A percentile compares a stretch with the other conserved stretches of the same genome.
These are phyloP conservation scores for Hypoxylon fragiforme DNA, from an alignment of 495 filamentous ascomycete genomes.

Conservation along the genomic window DNA sequence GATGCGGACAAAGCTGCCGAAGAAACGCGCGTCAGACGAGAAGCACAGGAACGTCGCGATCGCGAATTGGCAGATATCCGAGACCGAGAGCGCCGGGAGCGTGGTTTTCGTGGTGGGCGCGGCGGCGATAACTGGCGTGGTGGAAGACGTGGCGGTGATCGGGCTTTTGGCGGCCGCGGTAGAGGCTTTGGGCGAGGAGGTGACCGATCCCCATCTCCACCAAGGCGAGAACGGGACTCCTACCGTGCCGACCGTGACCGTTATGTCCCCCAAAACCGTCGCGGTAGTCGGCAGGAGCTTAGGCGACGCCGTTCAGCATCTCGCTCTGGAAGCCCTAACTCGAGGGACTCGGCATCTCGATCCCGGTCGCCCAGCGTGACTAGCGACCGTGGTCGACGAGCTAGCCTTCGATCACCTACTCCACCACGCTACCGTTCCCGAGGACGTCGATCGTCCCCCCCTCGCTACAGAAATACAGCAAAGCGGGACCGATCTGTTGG, in stretches of 20 bases:
- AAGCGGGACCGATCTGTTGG: conserved; percentile 51
- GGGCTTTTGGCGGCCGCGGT: conserved; percentile 49
- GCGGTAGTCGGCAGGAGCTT: conserved; percentile 39
- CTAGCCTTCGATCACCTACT: conserved; percentile 41
- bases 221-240: conserved; percentile 49
- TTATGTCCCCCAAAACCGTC: conserved; percentile 52
- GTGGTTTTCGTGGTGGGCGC: conserved; percentile 63
- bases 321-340: conserved; percentile 30
- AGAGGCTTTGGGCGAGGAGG: conserved; percentile 49
- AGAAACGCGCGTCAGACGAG: conserved; percentile 64
- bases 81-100: conserved; percentile 73
- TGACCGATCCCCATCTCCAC: conserved; percentile 65
- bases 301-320: conserved; percentile 39
- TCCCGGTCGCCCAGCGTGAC: conserved; percentile 41
- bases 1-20: conserved; percentile 83
- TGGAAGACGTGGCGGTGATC: conserved; percentile 51
- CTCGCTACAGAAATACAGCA: conserved; percentile 37
- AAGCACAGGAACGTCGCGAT: conserved; percentile 59
- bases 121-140: conserved; percentile 53
- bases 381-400: conserved; percentile 38
- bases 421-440: conserved; percentile 42
- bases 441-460: conserved; percentile 52
- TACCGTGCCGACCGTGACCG: conserved; percentile 50
- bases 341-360: conserved; percentile 34
- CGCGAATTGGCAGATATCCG: conserved; percentile 67